These are phyloP conservation scores for Zychaea mexicana DNA, from an alignment of 371 early-diverging fungal genomes.

Conservation along the genomic window DNA sequence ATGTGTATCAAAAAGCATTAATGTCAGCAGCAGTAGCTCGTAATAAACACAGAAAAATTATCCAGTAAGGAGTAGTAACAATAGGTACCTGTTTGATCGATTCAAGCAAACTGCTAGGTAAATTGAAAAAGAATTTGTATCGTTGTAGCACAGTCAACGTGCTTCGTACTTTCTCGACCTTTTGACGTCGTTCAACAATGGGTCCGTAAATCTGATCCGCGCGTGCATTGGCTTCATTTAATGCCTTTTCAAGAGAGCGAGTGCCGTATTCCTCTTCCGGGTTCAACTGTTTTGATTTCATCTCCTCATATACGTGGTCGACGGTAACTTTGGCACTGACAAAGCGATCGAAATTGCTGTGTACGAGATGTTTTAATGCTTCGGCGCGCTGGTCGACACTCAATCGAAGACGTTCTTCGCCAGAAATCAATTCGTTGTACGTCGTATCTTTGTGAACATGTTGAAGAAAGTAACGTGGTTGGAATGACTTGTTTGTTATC, in stretches of 20 bases:
- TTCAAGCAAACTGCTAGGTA: conserved; percentile 86
- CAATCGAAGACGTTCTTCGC: conserved; percentile 68
- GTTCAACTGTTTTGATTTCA: conserved; percentile 82
- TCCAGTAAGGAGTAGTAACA: no score
- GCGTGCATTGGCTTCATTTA: conserved; percentile 55
- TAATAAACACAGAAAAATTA: no score
- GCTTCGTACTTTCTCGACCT: conserved; percentile 88
- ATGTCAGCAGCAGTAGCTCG: neutral
- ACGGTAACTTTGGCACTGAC: conserved; percentile 95
- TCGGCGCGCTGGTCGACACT: conserved; percentile 85
- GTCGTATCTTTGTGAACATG: conserved; percentile 85
- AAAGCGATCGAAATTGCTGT: conserved; percentile 95
- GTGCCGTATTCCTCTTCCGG: conserved; percentile 84
- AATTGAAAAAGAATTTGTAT: conserved; percentile 93
- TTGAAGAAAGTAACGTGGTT: conserved; percentile 77
- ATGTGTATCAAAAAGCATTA: neutral
- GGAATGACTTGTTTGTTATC: conserved; percentile 73
- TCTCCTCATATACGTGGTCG: conserved; percentile 91
- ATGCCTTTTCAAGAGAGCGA: conserved; percentile 30
- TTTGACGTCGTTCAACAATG: conserved; percentile 80
- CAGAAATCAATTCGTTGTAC: conserved; percentile 78
- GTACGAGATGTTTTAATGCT: conserved; percentile 85
- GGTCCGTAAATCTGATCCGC: conserved; percentile 89
- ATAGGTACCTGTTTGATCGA: conserved; percentile 70
- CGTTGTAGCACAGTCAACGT: conserved; percentile 88